Percentiles rank a stretch among this genome's conserved stretches.
phyloP scores from a whole-genome alignment of 108 stramenopile genomes.

The Cyclotella sp. region DNA sequence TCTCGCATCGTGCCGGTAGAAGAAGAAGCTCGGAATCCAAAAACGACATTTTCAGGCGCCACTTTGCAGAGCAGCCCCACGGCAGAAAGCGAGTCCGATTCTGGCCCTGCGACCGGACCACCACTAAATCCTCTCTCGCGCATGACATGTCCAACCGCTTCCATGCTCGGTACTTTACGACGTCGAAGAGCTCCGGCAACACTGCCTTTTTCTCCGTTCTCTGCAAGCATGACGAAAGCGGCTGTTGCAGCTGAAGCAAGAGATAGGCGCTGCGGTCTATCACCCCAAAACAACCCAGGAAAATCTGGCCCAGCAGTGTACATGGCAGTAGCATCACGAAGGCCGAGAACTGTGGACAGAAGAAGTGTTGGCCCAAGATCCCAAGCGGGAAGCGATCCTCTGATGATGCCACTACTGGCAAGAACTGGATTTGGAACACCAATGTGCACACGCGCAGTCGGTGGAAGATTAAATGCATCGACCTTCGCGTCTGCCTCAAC shows the following conservation, averaged over 20 bases:
- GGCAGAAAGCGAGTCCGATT: conserved; percentile 79
- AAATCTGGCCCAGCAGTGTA: conserved; percentile 84
- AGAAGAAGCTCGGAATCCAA: conserved; percentile 77
- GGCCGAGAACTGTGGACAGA: conserved; percentile 69
- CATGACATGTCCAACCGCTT: conserved; percentile 79
- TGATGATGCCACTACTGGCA: conserved; percentile 74
- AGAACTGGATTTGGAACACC: conserved; percentile 83
- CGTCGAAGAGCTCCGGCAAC: conserved; percentile 81
- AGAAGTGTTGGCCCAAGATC: conserved; percentile 80
- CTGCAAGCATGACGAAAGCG: conserved; percentile 78
- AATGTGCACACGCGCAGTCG: conserved; percentile 73
- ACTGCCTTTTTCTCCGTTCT: conserved; percentile 84
- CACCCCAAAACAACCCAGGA: conserved; percentile 87
- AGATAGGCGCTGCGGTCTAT: conserved; percentile 85
- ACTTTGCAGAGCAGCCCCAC: conserved; percentile 78
- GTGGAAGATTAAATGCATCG: conserved; percentile 79
- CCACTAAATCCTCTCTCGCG: conserved; percentile 61
- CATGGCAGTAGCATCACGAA: conserved; percentile 84
- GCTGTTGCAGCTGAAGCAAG: conserved; percentile 84
- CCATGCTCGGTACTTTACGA: conserved; percentile 77
- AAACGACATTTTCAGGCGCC: conserved; percentile 72
- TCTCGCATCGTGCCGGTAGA: conserved; percentile 38
- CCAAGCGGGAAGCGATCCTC: conserved; percentile 79
- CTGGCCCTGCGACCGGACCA: conserved; percentile 49
- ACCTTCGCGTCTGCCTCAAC: conserved; percentile 83